These are phyloP conservation scores for Backusella parvicylindrica DNA, from an alignment of 192 early-diverging fungal species.

Conservation along the genomic window DNA sequence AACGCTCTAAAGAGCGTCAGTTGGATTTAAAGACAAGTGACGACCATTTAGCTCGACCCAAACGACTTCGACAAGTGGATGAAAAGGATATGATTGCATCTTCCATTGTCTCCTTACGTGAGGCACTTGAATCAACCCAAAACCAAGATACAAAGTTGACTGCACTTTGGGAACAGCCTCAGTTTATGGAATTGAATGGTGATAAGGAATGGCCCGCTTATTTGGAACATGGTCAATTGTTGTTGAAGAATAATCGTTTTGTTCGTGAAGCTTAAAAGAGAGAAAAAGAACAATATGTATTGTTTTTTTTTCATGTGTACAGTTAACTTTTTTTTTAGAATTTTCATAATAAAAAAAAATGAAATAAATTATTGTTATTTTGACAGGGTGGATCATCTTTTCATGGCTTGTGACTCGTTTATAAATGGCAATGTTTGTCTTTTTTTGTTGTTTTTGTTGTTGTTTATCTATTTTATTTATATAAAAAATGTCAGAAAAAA, in stretches of 20 bases:
- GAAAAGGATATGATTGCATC: conserved; percentile 44
- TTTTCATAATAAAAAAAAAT: neutral
- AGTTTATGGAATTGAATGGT: conserved; percentile 35
- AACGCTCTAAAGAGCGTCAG: conserved; percentile 40
- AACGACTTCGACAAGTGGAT: conserved; percentile 39
- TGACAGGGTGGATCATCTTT: neutral
- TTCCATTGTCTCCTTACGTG: conserved; percentile 41
- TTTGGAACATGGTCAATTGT: conserved; percentile 42
- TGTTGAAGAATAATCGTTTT: conserved; percentile 34
- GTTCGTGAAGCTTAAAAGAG: conserved; percentile 9
- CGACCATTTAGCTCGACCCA: conserved; percentile 36
- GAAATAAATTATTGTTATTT: neutral
- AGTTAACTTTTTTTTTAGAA: neutral
- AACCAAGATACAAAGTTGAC: conserved; percentile 33
- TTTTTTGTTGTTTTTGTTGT: neutral
- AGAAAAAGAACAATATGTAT: neutral
- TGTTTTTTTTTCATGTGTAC: neutral
- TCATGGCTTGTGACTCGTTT: neutral
- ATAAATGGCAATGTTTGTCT: neutral
- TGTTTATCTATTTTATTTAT: no score
- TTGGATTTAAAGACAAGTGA: conserved; percentile 18
- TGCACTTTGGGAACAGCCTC: conserved; percentile 45
- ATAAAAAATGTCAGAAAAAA: conserved; percentile 21
- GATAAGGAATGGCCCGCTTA: conserved; percentile 32
- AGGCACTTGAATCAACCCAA: conserved; percentile 36